phyloP scores from a whole-genome alignment of 768 basidiomycete species.

The Sistotremastrum suecicum region DNA sequence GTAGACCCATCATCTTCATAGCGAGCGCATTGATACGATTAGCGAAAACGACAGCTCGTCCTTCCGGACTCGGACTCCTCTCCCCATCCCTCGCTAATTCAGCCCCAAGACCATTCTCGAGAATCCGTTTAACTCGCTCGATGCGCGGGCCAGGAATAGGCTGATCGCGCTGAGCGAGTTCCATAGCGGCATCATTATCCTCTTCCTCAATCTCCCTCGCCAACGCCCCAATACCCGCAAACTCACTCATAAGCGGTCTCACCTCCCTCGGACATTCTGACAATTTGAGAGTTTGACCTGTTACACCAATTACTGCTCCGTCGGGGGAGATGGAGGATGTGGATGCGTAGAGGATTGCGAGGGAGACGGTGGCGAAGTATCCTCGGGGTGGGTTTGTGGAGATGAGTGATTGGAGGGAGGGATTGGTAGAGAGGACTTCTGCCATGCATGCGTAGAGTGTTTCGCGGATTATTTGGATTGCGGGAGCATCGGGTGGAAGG shows the following conservation, averaged over 20 bases:
- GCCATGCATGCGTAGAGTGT: slow-evolving; percentile 74
- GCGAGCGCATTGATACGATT: slow-evolving; percentile 68
- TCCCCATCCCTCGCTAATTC: slow-evolving; percentile 18
- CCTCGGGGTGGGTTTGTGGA: slow-evolving; percentile 53
- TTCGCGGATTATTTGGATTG: slow-evolving; percentile 71
- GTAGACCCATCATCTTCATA: slow-evolving; percentile 52
- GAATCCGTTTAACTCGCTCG: slow-evolving; percentile 41
- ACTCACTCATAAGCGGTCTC: slow-evolving; percentile 56
- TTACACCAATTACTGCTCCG: slow-evolving; percentile 40
- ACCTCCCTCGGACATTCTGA: slow-evolving; percentile 47
- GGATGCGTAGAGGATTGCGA: slow-evolving; percentile 60
- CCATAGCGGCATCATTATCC: slow-evolving; percentile 41
- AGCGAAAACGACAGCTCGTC: slow-evolving; percentile 53
- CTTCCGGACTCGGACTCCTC: slow-evolving; percentile 41
- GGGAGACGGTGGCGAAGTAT: slow-evolving; percentile 64
- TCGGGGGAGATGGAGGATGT: slow-evolving; percentile 33
- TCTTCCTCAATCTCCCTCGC: slow-evolving; percentile 35
- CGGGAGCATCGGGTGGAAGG: slow-evolving; percentile 29
- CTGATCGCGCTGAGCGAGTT: slow-evolving; percentile 19
- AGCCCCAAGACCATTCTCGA: slow-evolving; percentile 45
- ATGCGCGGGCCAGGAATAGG: slow-evolving; percentile 32
- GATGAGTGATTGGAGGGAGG: slow-evolving; percentile 41
- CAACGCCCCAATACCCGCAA: slow-evolving; percentile 37
- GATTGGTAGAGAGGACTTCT: slow-evolving; percentile 45
- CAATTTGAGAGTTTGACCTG: slow-evolving; percentile 41